A percentile compares a stretch with the other conserved stretches of the same genome.
These are phyloP conservation scores for Colletotrichum tofieldiae DNA, from an alignment of 2,329 filamentous ascomycete species.

Conservation along the genomic window DNA sequence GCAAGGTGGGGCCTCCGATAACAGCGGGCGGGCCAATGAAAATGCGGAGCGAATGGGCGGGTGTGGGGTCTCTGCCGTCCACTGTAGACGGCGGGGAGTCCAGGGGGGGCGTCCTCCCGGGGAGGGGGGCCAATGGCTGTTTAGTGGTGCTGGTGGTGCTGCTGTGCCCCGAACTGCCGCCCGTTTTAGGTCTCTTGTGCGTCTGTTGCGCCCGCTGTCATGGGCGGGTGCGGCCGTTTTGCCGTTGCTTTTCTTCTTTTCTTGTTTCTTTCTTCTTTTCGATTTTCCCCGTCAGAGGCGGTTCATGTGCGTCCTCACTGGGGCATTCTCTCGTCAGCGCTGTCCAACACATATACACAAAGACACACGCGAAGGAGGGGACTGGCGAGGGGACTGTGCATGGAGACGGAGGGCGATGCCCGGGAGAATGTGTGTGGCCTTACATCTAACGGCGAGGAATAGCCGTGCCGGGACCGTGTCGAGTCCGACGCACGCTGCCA, in stretches of 20 bases:
- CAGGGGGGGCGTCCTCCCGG: too few relatives aligned
- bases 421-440: background rate
- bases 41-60: background rate
- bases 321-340: background rate
- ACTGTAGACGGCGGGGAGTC: too few relatives aligned
- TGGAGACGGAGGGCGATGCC: background rate
- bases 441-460: background rate
- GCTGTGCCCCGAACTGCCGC: slow-evolving; percentile 18
- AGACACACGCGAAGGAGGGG: background rate
- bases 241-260: background rate
- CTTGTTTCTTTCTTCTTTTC: background rate
- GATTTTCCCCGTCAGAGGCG: background rate
- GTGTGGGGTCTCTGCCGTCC: background rate
- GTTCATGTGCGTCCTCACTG: background rate
- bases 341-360: background rate
- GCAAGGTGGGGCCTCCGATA: slow-evolving; percentile 11
- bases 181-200: slow-evolving; percentile 30
- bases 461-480: background rate
- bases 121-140: background rate
- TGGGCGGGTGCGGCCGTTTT: slow-evolving; percentile 29
- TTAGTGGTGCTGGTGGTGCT: background rate
- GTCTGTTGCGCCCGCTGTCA: slow-evolving; percentile 40
- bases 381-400: too few relatives aligned
- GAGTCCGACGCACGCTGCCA: background rate
- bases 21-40: slow-evolving; percentile 17